Base-by-base conservation (phyloP, 495 filamentous ascomycete species). In the Staphylotrichum tortipilum region DNA sequence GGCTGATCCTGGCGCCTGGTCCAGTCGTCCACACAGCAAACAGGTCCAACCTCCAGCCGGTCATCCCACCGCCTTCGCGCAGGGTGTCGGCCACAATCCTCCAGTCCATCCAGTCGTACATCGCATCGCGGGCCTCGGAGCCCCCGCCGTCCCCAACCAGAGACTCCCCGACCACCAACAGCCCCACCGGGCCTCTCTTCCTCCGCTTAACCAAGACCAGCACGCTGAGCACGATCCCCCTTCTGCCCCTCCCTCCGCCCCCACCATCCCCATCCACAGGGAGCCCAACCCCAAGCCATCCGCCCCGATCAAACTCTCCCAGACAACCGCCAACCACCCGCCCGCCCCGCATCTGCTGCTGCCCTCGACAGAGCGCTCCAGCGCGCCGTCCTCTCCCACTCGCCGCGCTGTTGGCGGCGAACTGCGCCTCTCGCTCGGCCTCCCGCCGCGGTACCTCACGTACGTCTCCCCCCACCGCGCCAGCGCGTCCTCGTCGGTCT, bases 401-500 rank as follows among this genome's bases (percentile, higher is more conserved):
- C 50, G 24, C 8, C 50, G 28, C 9, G 24, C n/a, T n/a, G n/a
- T 30, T n/a, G 40, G 39, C 26, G 22, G 30, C 30, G 12, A 46
- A n/a, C 3, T 26, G 7, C 50, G 26, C 17, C 35, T 42, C 14
- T 47, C 41, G 31, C 24, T 41, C 30, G 7, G 50, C 41, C 42
- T 30, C 37, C 4, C 26, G n/a, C 46, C 34, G 42, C 34, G 10
- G 36, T 44, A 29, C 12, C 29, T 30, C 24, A 21, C 21, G 34
- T 5, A 31, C 19, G 42, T 15, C 9, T 10, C 15, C 8, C 33
- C 36, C 17, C 17, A 52, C 19, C 48, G 46, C 10, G 10, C 31
- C 35, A 61, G 58, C 47, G 42, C 47, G 44, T 49, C 60, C 7
- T 63, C 58, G 0, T 64, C 59, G 1, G 24, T 62, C 36, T 64